Evolutionary conservation across 352 stramenopile genomes (phyloP).

Genomic region (Phytophthora hybrid): DNA sequence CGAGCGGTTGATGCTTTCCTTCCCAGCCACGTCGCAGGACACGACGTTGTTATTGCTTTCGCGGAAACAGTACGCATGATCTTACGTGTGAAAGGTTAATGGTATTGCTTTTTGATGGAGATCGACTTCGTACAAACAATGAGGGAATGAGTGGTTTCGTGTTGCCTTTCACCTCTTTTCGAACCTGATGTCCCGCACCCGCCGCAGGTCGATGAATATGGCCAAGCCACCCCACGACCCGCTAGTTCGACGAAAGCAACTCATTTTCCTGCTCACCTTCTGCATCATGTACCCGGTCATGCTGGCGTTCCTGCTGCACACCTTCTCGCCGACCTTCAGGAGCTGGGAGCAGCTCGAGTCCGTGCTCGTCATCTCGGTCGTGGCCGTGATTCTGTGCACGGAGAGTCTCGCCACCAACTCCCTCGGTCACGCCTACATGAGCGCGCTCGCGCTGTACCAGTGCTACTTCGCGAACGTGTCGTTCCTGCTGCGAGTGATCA

Average conservation of each 20-base stretch:
- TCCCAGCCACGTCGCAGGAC: no score
- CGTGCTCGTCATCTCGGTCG: slow-evolving; percentile 60
- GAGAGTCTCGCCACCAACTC: slow-evolving; percentile 78
- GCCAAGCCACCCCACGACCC: no score
- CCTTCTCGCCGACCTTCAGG: slow-evolving; percentile 72
- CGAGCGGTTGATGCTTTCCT: no score
- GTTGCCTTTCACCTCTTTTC: no score
- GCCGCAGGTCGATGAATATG: no score
- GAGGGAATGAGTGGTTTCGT: no score
- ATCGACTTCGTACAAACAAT: no score
- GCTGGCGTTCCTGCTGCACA: slow-evolving; percentile 67
- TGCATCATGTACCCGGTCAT: slow-evolving; percentile 79
- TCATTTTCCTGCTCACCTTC: slow-evolving; percentile 85
- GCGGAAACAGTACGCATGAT: no score
- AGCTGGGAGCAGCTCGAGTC: slow-evolving; percentile 67
- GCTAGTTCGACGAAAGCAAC: slow-evolving; percentile 53
- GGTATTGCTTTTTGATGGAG: no score
- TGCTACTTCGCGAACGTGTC: slow-evolving; percentile 87
- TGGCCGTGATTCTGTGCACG: slow-evolving; percentile 67
- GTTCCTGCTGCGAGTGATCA: slow-evolving; percentile 69
- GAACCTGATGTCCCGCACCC: no score
- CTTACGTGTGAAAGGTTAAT: no score
- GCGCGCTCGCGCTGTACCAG: slow-evolving; percentile 82
- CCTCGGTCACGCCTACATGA: slow-evolving; percentile 82
- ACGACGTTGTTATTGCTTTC: no score